These are phyloP conservation scores for Cyberlindnera galapagoensis DNA, from an alignment of 805 yeast genomes.

Conservation along the genomic window DNA sequence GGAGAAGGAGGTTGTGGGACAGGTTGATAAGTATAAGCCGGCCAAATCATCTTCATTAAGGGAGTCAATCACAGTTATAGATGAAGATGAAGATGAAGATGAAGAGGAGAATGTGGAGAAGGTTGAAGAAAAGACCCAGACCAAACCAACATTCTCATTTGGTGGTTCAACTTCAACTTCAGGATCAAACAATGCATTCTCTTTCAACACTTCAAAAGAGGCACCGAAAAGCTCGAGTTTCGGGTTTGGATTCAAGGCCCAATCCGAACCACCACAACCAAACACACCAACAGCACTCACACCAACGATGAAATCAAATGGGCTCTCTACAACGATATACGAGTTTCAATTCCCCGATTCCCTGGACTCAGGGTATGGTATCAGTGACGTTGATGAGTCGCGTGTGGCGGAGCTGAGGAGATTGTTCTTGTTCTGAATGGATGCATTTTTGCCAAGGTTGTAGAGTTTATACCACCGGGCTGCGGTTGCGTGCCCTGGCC, in stretches of 20 bases:
- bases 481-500: too few species aligned
- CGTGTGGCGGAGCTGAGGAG: conserved; percentile 11
- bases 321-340: too few species aligned
- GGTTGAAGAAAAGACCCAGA: conserved; percentile 2
- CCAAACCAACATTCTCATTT: conserved; percentile 3
- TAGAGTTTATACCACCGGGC: too few species aligned
- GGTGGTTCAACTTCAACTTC: not conserved
- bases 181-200: not conserved
- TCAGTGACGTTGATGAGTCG: conserved; percentile 16
- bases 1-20: conserved; percentile 1
- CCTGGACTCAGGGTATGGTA: conserved; percentile 6
- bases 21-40: conserved; percentile 28
- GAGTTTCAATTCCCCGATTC: conserved; percentile 20
- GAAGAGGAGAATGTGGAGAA: conserved; percentile 1
- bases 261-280: conserved; percentile 1
- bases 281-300: conserved; percentile 3
- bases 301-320: too few species aligned
- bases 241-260: conserved; percentile 2
- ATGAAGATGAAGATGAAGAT: conserved; percentile 8
- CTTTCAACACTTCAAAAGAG: conserved; percentile 1
- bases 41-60: conserved; percentile 32
- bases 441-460: too few species aligned
- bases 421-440: conserved; percentile 10
- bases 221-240: conserved; percentile 4
- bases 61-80: conserved; percentile 23